Conservation (phyloP, 2,329 filamentous ascomycete species). For the Geosmithia putterillii region DNA sequence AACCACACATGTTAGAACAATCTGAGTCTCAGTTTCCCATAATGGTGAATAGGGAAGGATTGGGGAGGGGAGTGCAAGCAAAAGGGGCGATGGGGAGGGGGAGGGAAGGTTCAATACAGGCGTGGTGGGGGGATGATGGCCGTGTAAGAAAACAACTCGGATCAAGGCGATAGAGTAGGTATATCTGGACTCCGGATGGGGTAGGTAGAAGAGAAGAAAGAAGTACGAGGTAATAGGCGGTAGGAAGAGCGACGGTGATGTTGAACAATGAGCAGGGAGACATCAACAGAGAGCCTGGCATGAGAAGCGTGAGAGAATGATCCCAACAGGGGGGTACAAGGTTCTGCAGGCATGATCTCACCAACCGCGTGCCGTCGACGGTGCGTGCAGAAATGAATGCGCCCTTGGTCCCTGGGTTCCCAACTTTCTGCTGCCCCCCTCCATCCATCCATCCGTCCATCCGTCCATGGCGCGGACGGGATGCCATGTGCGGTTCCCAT, state of each 20-base stretch:
- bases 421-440: background rate
- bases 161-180: conserved; percentile 1
- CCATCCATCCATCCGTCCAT: no score
- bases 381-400: background rate
- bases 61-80: conserved; percentile 9
- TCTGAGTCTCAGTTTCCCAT: background rate
- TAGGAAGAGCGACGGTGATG: conserved; percentile 23
- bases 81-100: conserved; percentile 13
- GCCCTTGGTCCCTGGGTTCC: background rate
- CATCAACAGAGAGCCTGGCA: conserved; percentile 42
- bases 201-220: conserved; percentile 2
- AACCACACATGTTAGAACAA: background rate
- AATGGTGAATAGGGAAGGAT: background rate
- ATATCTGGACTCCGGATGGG: conserved; percentile 1
- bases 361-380: conserved; percentile 34
- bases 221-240: conserved; percentile 14
- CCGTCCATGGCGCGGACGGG: background rate
- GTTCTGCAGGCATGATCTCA: conserved; percentile 59
- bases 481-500: no score
- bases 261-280: conserved; percentile 19
- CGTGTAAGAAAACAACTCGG: conserved; percentile 2
- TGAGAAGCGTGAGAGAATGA: conserved; percentile 51
- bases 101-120: conserved; percentile 45
- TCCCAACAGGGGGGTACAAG: conserved; percentile 37
- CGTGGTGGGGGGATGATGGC: conserved; percentile 12